A percentile compares a stretch with the other conserved stretches of the same genome.
Conservation (phyloP, 164 flowering plant species). For the Magnolia changhungtana region DNA sequence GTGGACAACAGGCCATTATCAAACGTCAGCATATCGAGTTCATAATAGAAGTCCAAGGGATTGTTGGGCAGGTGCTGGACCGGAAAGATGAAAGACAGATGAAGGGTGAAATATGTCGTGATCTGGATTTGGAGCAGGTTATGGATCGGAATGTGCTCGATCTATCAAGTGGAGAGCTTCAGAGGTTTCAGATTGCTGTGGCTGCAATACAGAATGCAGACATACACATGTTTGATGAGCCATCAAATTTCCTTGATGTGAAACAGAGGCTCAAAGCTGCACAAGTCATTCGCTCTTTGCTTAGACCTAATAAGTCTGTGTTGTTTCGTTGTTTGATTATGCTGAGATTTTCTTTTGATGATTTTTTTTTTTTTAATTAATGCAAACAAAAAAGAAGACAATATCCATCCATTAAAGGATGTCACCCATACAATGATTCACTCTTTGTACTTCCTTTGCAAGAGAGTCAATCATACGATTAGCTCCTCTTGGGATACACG, state of each 20-base stretch:
- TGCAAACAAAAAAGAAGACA: too few species aligned
- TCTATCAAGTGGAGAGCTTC: constrained; percentile 98
- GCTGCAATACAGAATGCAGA: constrained; percentile 93
- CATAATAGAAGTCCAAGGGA: constrained; percentile 92
- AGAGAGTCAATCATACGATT: too few species aligned
- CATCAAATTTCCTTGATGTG: constrained; percentile 98
- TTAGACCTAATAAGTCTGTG: constrained; percentile 73
- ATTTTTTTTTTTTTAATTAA: too few species aligned
- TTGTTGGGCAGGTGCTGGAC: constrained; percentile 92
- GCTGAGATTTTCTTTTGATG: too few species aligned
- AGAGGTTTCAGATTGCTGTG: constrained; percentile 98
- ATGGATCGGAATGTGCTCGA: constrained; percentile 95
- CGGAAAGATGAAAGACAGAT: constrained; percentile 87
- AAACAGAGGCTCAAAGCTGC: constrained; percentile 99
- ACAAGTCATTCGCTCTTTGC: constrained; percentile 87
- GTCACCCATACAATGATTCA: too few species aligned
- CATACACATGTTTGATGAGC: constrained; percentile 98
- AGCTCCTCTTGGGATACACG: too few species aligned
- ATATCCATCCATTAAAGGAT: too few species aligned
- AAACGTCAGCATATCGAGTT: constrained; percentile 98
- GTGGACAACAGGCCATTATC: constrained; percentile 64
- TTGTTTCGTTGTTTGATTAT: background rate
- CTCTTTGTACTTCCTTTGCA: too few species aligned
- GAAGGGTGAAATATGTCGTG: constrained; percentile 67
- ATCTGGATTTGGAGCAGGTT: constrained; percentile 88